phyloP scores from a whole-genome alignment of 139 green algal species.

The Closterium sp. region DNA sequence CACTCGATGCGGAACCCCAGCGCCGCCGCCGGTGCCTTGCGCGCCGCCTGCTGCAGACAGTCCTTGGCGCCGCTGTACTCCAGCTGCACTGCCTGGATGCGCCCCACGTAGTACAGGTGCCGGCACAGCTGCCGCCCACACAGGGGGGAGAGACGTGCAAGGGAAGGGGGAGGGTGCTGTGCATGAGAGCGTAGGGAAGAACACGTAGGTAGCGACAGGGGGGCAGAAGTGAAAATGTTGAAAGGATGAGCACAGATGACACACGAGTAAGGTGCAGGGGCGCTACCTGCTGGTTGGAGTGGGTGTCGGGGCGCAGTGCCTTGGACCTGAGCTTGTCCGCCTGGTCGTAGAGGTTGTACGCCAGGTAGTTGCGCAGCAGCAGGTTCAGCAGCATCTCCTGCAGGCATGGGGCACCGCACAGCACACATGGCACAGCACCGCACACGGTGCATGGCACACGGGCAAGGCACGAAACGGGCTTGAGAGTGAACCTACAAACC shows the following conservation, averaged over 20 bases:
- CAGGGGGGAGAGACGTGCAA: neutral
- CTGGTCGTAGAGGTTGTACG: constrained; percentile 95
- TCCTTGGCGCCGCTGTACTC: constrained; percentile 97
- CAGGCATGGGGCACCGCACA: neutral
- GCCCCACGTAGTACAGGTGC: constrained; percentile 94
- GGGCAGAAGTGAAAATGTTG: neutral
- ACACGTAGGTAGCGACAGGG: neutral
- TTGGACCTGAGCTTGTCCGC: constrained; percentile 96
- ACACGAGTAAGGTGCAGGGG: no score
- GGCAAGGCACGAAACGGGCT: neutral
- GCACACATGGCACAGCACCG: neutral
- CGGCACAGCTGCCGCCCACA: constrained; percentile 54
- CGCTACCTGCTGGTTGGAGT: constrained; percentile 61
- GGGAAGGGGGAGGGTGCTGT: neutral
- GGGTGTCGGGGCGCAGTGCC: constrained; percentile 76
- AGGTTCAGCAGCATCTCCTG: constrained; percentile 94
- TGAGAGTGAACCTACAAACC: no score
- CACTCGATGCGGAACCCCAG: constrained; percentile 80
- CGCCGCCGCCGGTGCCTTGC: constrained; percentile 75
- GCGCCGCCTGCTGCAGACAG: constrained; percentile 81
- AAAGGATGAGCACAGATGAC: no score
- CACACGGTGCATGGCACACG: neutral
- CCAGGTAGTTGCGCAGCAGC: constrained; percentile 95
- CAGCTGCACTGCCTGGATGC: constrained; percentile 91
- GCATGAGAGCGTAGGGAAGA: neutral